A percentile compares a stretch with the other conserved stretches of the same genome.
Evolutionary conservation across 2,329 filamentous ascomycete genomes (phyloP).

Genomic region (Beauveria asiatica): DNA sequence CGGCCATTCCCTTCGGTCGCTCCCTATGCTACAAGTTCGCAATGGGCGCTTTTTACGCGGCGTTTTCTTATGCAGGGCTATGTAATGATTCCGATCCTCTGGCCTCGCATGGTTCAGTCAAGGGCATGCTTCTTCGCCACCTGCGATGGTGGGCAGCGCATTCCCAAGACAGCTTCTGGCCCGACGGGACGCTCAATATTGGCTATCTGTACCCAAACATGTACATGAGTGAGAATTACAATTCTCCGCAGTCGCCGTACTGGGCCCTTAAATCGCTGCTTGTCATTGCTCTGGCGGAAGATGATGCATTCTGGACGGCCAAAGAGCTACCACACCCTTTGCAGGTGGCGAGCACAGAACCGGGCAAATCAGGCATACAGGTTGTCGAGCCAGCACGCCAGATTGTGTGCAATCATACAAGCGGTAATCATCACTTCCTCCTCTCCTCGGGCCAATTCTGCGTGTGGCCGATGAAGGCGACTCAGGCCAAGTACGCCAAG

Average conservation of each 20-base stretch:
- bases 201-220: conserved; percentile 37
- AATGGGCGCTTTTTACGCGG: conserved; percentile 39
- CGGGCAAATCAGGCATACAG: not conserved
- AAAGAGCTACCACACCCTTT: conserved; percentile 25
- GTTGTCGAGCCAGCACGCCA: conserved; percentile 26
- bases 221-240: conserved; percentile 48
- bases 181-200: conserved; percentile 41
- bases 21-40: conserved; percentile 44
- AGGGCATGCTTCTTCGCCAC: conserved; percentile 41
- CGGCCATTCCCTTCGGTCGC: conserved; percentile 43
- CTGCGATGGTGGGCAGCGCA: conserved; percentile 39
- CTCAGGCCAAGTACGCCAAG: conserved; percentile 37
- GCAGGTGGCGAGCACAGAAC: not conserved
- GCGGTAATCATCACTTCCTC: conserved; percentile 32
- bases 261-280: conserved; percentile 45
- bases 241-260: conserved; percentile 47
- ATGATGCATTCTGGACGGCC: conserved; percentile 36
- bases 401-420: conserved; percentile 31
- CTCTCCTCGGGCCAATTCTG: conserved; percentile 32
- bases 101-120: conserved; percentile 30
- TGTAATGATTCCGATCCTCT: conserved; percentile 28
- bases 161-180: conserved; percentile 35
- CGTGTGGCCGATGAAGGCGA: conserved; percentile 29
- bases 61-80: conserved; percentile 33
- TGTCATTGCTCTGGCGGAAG: conserved; percentile 26